These are phyloP conservation scores for Dentiscutata heterogama DNA, from an alignment of 371 early-diverging fungal species.

Conservation along the genomic window DNA sequence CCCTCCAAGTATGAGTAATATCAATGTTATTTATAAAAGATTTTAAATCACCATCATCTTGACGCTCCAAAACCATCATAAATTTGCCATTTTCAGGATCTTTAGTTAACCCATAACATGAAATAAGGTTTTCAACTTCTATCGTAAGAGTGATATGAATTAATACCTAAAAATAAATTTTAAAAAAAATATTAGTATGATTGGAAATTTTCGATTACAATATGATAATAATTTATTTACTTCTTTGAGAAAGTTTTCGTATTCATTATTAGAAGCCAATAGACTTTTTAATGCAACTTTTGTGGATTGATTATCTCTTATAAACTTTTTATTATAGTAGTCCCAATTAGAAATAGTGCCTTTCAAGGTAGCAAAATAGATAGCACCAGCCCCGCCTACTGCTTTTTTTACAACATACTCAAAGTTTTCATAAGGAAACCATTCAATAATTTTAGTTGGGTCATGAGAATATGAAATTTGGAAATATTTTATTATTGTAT, in stretches of 20 bases:
- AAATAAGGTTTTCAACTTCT: background rate
- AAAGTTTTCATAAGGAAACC: background rate
- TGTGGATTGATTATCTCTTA: too few species aligned
- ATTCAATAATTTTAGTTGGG: background rate
- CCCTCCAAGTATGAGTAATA: background rate
- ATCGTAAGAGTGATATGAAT: background rate
- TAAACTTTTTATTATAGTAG: background rate
- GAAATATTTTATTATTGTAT: too few species aligned
- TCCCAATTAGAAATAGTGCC: background rate
- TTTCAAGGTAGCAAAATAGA: background rate
- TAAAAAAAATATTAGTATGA: background rate
- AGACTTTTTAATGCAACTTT: background rate
- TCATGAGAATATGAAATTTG: too few species aligned
- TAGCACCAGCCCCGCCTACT: background rate
- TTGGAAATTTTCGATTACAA: background rate
- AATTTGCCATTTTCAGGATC: background rate
- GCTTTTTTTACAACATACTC: background rate
- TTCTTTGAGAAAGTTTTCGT: background rate
- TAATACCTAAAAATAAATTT: background rate
- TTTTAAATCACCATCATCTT: constrained; percentile 6
- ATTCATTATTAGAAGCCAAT: background rate
- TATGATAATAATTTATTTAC: background rate
- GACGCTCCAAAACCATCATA: background rate
- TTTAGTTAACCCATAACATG: constrained; percentile 13
- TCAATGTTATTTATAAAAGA: background rate